Base-by-base conservation (phyloP, 2,329 filamentous ascomycete species). In the Fusarium pseudocircinatum region DNA sequence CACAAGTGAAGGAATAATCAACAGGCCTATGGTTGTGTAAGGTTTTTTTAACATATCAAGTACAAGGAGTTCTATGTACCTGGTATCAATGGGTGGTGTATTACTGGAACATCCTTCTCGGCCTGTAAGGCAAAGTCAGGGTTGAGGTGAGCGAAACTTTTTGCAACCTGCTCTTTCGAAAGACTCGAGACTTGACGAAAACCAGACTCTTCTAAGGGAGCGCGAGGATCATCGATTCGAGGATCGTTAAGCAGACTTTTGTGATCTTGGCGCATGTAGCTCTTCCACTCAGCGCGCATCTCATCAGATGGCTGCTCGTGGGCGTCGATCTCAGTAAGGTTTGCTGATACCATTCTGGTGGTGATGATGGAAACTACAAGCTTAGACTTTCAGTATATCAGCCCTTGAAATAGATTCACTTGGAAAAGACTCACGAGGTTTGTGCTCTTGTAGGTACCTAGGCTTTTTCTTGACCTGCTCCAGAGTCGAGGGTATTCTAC, bases 1-100 rank as follows among this genome's bases (percentile, higher is more conserved):
- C 15, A 98, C 83, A 14, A 98, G 85, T 32, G 88, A 88, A 18
- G 95, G 95, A 6, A 95, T 84, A 59, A 98, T 88, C 63, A 93
- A 87, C 15, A 99, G 89, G 69, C 96, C 96, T 97, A 70, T 18
- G 13, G 13, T 6, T 12, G 26, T 37, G 37, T 76, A 18, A 69
- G 42, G 16, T 42, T 34, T 22, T 34, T 22, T 36, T 15, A 18
- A 6, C 4, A 37, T 13, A n/a, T 13, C 34, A 20, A 49, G 22
- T 8, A 40, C 18, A 30, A 15, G 20, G 6, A 15, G 15, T 40
- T 22, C 8, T 78, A 15, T 32, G 77, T 84, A 94, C 93, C 93
- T 81, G 93, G 93, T 53, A 96, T 83, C 34, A 91, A 80, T 4
- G 88, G 85, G 73, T 94, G 89, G 75, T 90, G 88, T 75, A 92